These are phyloP conservation scores for Fusarium musae DNA, from an alignment of 2,329 filamentous ascomycete species.

Conservation along the genomic window DNA sequence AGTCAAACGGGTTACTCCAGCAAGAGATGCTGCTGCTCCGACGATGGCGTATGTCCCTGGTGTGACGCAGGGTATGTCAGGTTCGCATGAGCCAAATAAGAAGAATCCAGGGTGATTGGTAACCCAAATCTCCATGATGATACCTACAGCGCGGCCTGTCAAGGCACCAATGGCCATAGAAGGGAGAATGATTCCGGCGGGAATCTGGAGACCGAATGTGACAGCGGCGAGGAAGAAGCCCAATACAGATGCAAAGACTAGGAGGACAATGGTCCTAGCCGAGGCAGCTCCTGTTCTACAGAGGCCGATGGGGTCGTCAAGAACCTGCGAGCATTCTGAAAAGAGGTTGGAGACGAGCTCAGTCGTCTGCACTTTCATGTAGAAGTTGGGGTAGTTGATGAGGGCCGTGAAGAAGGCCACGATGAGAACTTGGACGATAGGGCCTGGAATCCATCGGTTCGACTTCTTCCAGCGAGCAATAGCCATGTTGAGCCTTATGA, in stretches of 20 bases:
- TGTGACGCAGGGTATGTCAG: constrained; percentile 87
- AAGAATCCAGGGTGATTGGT: constrained; percentile 80
- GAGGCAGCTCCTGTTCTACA: constrained; percentile 89
- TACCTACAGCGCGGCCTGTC: constrained; percentile 87
- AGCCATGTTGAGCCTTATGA: constrained; percentile 94
- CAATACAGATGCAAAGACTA: constrained; percentile 83
- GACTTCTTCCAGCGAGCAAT: constrained; percentile 84
- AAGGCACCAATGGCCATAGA: constrained; percentile 96
- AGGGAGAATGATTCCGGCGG: constrained; percentile 93
- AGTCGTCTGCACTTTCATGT: constrained; percentile 92
- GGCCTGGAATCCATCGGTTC: constrained; percentile 72
- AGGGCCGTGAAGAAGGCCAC: constrained; percentile 85
- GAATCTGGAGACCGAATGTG: constrained; percentile 94
- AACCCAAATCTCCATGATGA: constrained; percentile 90
- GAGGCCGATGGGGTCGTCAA: constrained; percentile 88
- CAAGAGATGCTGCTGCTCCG: constrained; percentile 92
- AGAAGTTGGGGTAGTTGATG: constrained; percentile 94
- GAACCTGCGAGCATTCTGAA: constrained; percentile 83
- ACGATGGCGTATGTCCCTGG: constrained; percentile 97
- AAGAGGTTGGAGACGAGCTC: constrained; percentile 94
- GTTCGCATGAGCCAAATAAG: constrained; percentile 82
- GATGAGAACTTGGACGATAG: constrained; percentile 81
- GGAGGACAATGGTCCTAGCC: constrained; percentile 81
- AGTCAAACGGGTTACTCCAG: constrained; percentile 94
- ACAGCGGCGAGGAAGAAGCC: constrained; percentile 87